Percentiles rank a stretch among this genome's conserved stretches.
phyloP scores from a whole-genome alignment of 2,329 filamentous ascomycete genomes.

The Colletotrichum brevisporum region DNA sequence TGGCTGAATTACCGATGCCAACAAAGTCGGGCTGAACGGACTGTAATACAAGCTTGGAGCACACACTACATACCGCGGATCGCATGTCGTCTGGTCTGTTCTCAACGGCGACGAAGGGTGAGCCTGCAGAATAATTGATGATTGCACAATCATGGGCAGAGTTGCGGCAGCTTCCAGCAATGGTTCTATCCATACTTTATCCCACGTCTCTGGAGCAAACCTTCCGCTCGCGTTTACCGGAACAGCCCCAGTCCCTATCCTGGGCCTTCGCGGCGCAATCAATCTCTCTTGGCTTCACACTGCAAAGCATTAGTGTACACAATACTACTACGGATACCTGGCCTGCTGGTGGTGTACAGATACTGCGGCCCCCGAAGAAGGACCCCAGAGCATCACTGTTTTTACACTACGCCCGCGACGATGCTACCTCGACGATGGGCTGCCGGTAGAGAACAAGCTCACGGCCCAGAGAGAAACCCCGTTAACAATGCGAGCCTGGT shows the following conservation, averaged over 20 bases:
- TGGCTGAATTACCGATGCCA: background rate
- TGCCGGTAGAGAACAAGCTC: slow-evolving; percentile 27
- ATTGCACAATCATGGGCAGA: slow-evolving; percentile 23
- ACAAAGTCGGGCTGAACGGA: background rate
- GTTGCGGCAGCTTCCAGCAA: slow-evolving; percentile 36
- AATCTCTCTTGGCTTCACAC: slow-evolving; percentile 6
- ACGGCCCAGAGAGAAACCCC: slow-evolving; percentile 2
- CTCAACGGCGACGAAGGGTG: background rate
- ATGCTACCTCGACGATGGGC: slow-evolving; percentile 10
- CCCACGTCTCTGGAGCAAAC: slow-evolving; percentile 27
- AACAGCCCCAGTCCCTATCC: slow-evolving; percentile 27
- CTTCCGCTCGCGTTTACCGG: slow-evolving; percentile 18
- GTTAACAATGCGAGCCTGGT: slow-evolving; percentile 8
- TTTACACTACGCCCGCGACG: slow-evolving; percentile 13
- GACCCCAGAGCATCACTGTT: slow-evolving; percentile 1
- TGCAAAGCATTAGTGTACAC: background rate
- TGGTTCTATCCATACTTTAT: slow-evolving; percentile 3
- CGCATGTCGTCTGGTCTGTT: slow-evolving; percentile 3
- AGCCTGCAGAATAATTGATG: background rate
- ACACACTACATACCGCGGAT: too few species aligned
- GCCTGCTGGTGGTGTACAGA: background rate
- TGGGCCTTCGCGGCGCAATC: background rate
- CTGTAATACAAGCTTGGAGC: background rate
- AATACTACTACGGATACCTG: background rate
- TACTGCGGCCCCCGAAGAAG: background rate